These are phyloP conservation scores for Blastocystis sp. DNA, from an alignment of 352 stramenopile species.

Conservation along the genomic window DNA sequence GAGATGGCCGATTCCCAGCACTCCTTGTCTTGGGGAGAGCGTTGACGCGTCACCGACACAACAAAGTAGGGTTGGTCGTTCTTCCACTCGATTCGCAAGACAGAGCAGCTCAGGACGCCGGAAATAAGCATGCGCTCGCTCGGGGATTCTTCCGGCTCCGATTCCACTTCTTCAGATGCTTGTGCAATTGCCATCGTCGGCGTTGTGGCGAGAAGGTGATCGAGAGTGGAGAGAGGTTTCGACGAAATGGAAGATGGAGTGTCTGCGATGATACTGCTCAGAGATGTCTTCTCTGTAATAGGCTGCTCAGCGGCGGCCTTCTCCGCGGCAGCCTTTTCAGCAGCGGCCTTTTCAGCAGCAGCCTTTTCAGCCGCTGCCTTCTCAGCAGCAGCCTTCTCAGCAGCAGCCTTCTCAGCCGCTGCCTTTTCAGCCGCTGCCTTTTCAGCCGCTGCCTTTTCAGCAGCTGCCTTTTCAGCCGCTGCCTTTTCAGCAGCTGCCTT, in stretches of 20 bases:
- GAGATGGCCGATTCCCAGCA: neutral
- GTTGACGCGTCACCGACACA: neutral
- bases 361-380: neutral
- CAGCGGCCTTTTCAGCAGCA: neutral
- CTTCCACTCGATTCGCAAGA: neutral
- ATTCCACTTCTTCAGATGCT: neutral
- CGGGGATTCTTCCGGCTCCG: neutral
- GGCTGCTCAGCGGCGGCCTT: neutral
- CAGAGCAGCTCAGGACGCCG: neutral
- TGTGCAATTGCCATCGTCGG: neutral
- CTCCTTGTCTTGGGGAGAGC: neutral
- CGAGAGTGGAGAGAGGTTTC: neutral
- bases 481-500: constrained; percentile 8
- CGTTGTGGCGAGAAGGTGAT: neutral
- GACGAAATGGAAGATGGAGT: neutral
- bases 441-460: neutral
- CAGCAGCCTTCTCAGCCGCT: neutral
- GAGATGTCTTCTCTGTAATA: neutral
- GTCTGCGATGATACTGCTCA: no score
- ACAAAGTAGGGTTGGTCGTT: neutral
- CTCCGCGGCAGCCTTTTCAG: neutral
- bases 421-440: neutral
- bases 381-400: neutral
- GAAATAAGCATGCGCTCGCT: constrained; percentile 10
- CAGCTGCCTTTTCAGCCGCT: neutral